phyloP scores from a whole-genome alignment of 495 filamentous ascomycete genomes.

The Penicillium ochrochloron region DNA sequence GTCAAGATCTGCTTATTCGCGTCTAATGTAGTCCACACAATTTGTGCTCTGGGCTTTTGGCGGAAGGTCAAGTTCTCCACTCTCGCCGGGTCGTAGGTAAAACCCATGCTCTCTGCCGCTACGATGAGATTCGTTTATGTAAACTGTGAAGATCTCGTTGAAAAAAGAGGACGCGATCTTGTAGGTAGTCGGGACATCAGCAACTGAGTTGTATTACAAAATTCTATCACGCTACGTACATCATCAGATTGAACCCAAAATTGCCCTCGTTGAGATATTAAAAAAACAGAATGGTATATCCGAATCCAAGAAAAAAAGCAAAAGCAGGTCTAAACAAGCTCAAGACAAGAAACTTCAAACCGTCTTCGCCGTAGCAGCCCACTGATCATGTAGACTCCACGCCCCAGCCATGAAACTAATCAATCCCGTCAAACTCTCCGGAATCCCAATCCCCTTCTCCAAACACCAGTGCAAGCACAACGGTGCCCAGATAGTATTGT shows the following conservation, averaged over 20 bases:
- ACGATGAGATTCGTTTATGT: conserved; percentile 15
- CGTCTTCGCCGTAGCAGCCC: conserved; percentile 39
- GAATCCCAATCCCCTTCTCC: conserved; percentile 70
- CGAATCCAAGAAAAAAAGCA: conserved; percentile 8
- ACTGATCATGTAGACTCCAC: conserved; percentile 46
- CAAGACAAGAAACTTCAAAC: conserved; percentile 7
- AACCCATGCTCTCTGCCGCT: conserved; percentile 2
- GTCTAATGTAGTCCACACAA: no score
- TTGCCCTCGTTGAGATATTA: not conserved
- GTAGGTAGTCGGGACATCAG: no score
- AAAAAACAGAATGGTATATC: conserved; percentile 23
- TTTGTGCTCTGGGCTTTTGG: no score
- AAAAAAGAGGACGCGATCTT: no score
- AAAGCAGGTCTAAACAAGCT: not conserved
- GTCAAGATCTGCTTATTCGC: conserved; percentile 15
- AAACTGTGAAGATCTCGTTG: conserved; percentile 5
- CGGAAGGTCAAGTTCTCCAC: not conserved
- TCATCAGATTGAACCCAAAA: not conserved
- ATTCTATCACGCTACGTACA: not conserved
- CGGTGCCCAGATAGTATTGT: conserved; percentile 62
- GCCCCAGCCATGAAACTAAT: conserved; percentile 64
- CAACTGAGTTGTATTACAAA: not conserved
- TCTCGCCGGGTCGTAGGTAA: conserved; percentile 7
- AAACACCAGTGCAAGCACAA: conserved; percentile 81
- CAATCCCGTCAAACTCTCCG: conserved; percentile 68